Percentiles rank a stretch among this genome's conserved stretches.
Conservation (phyloP, 176 grass and related monocot species). For the Musa troglodytarum region DNA sequence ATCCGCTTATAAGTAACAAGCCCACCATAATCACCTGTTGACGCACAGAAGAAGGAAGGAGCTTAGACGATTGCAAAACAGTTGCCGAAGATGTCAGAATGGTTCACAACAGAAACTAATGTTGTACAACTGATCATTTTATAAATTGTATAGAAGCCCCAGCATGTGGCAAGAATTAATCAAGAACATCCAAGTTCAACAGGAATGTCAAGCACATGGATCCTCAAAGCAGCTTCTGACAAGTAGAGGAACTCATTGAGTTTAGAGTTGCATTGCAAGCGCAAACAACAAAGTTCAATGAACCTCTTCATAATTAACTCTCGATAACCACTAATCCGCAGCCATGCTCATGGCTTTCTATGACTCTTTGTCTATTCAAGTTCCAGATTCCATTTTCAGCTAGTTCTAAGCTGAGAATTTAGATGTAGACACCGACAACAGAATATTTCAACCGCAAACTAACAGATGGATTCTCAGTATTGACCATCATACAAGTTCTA, state of each 20-base stretch:
- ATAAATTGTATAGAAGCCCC: background rate
- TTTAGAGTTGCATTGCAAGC: background rate
- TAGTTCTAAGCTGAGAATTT: too few relatives aligned
- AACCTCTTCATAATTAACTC: background rate
- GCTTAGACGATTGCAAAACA: background rate
- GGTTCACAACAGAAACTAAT: background rate
- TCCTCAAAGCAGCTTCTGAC: too few relatives aligned
- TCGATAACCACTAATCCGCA: background rate
- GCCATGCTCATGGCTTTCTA: background rate
- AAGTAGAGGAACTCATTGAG: background rate
- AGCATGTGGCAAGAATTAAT: background rate
- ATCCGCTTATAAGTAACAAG: conserved; percentile 8
- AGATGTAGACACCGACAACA: too few relatives aligned
- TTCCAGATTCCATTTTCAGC: too few relatives aligned
- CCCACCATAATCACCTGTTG: conserved; percentile 13
- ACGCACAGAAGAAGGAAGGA: background rate
- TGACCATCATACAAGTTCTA: background rate
- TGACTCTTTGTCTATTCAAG: too few relatives aligned
- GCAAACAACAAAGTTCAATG: background rate
- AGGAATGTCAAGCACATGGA: background rate
- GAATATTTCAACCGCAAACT: too few relatives aligned
- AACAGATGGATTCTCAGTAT: background rate
- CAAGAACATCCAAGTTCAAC: background rate
- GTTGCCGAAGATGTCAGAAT: background rate
- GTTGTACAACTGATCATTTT: background rate